Evolutionary conservation across 257 asterid genomes (phyloP).

Genomic region (Leptodermis oblonga): DNA sequence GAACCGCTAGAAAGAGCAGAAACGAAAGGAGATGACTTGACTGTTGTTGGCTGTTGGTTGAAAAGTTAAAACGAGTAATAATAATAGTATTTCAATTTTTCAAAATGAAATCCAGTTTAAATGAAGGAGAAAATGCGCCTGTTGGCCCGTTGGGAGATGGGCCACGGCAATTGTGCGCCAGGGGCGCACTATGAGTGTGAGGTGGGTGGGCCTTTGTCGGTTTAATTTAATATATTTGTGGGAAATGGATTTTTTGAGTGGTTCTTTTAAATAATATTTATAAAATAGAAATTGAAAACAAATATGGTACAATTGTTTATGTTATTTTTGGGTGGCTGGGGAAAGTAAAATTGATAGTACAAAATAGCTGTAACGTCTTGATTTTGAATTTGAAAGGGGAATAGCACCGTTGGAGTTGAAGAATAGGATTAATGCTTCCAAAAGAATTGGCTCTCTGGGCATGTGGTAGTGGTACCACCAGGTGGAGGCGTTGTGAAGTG

Average conservation of each 20-base stretch:
- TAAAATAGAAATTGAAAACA: no score
- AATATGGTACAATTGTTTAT: no score
- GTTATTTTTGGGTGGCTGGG: not conserved
- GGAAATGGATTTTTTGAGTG: not conserved
- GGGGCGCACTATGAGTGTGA: not conserved
- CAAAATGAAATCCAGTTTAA: not conserved
- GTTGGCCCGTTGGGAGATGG: not conserved
- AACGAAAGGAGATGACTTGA: slow-evolving; percentile 8
- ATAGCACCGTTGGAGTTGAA: not conserved
- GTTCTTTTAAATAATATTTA: no score
- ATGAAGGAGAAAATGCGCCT: not conserved
- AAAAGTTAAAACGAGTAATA: not conserved
- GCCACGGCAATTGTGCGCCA: not conserved
- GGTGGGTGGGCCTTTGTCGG: not conserved
- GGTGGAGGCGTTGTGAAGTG: no score
- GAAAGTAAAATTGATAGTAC: not conserved
- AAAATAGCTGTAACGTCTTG: not conserved
- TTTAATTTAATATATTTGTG: not conserved
- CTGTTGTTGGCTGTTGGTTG: slow-evolving; percentile 2
- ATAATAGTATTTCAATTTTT: not conserved
- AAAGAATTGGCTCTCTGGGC: no score
- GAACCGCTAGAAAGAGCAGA: not conserved
- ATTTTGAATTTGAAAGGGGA: not conserved
- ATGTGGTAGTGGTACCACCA: no score
- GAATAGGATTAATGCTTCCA: not conserved